Evolutionary conservation across 2,329 filamentous ascomycete genomes (phyloP), one percentile per base, ranked within the genome.

Genomic region (Paecilomyces niveus): DNA sequence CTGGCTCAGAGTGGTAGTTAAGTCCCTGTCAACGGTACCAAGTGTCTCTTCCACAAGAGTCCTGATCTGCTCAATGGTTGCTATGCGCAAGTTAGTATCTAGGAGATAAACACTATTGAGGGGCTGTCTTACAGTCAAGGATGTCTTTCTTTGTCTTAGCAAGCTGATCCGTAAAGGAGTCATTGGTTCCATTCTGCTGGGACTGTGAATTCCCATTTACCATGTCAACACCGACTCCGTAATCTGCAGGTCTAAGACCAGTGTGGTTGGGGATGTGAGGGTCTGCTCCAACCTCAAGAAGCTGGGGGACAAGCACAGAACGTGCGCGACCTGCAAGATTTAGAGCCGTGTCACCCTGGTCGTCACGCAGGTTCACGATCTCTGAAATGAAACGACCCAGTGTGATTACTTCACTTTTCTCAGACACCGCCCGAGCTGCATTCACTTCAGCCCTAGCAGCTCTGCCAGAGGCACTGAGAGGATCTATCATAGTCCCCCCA

Each of bases 281-380:
- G 72, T 97, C 92, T 1, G 94, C 94, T 58, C 93, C 92, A 51
- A 99, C 92, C 74, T 99, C 94, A 10, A 97, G 81, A 32, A 99
- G 80, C 71, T 99, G 94, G n/a, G 92, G 93, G 59, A 97, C 96
- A 66, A 99, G 96, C 67, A 91, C 95, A 71, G 96, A 97, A 22
- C 92, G 91, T 64, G 97, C 96, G 61, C 94, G 84, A 1, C 94
- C 92, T 1, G 93, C 94, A 62, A 97, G 88, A 65, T 97, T 97
- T 21, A 99, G 80, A 0, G 94, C 94, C 0, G 94, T 99, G 69
- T 99, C 96, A 0, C 94, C 94, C 33, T 89, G 89, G 67, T 92
- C 92, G 73, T 99, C 94, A 67, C 93, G 89, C 0, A 92, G 89
- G 67, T 99, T 97, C 60, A 99, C 93, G 72, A 99, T 95, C 70